Base-by-base conservation (phyloP, 306 rosid genomes). In the Notholithocarpus densiflorus region DNA sequence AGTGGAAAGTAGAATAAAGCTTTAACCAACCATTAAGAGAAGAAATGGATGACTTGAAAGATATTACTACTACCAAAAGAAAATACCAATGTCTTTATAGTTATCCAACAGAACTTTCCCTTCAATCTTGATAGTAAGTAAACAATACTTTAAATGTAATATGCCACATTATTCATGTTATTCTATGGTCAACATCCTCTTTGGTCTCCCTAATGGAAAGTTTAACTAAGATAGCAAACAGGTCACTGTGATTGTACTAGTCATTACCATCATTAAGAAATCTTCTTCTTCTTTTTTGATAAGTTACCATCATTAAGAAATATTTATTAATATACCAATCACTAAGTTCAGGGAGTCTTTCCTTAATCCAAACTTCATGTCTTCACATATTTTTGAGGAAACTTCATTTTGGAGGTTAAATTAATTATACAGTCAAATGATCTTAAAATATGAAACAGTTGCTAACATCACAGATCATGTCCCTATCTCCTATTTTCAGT, bases 401-500 rank as follows among this genome's bases (percentile, higher is more conserved):
- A 26, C 70, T 14, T 64, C 43, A 14, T 29, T 64, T 64, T n/a
- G 20, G 45, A 29, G 21, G 29, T 64, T 5, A 64, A 37, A 64
- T 29, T 13, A 64, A 27, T 27, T 27, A 64, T 8, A 29, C 23
- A 17, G 37, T 29, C 45, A 64, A 15, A 15, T 18, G 48, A 65
- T 31, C 71, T 5, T 20, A 43, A 43, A 19, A 70, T 37, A 45
- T 7, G 54, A 40, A 13, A 37, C 56, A 45, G 13, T 45, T 70
- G 27, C 20, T 20, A 15, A 20, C 26, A 70, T 40, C 71, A 65
- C n/a, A 31, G 76, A 26, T 59, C 48, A 81, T 34, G 59, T 56
- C 24, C 9, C 52, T 37, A 71, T 6, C 76, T 81, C 51, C 52
- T 62, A 51, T 61, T n/a, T 77, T 56, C 69, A 72, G 27, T 71